Evolutionary conservation across 208 protist species (phyloP).

Genomic region (Porcisia deanei): DNA sequence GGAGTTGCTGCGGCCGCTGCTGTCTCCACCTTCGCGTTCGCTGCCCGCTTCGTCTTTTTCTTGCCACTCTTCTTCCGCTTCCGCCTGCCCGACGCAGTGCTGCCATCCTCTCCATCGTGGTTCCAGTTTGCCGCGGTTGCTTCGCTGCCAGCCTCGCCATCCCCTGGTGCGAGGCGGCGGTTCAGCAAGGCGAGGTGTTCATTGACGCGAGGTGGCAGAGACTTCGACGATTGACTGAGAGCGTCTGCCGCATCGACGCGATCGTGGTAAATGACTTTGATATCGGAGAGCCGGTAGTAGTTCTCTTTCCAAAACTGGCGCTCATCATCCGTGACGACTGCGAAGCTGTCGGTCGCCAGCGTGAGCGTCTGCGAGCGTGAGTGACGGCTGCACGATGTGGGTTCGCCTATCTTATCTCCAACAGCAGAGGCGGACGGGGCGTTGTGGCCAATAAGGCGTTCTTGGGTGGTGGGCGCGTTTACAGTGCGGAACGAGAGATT

Average conservation of each 20-base stretch:
- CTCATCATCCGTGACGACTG: slow-evolving; percentile 63
- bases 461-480: slow-evolving; percentile 1
- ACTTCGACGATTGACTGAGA: slow-evolving; percentile 19
- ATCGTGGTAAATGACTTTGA: slow-evolving; percentile 72
- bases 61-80: slow-evolving; percentile 22
- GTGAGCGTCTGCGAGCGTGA: slow-evolving; percentile 20
- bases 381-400: background rate
- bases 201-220: slow-evolving; percentile 38
- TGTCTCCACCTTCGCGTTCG: slow-evolving; percentile 20
- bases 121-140: background rate
- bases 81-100: slow-evolving; percentile 7
- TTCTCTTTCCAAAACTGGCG: slow-evolving; percentile 80
- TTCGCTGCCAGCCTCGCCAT: slow-evolving; percentile 10
- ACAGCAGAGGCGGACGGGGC: slow-evolving; percentile 3
- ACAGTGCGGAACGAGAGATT: slow-evolving; percentile 33
- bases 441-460: slow-evolving; percentile 20
- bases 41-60: slow-evolving; percentile 15
- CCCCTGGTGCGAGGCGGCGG: slow-evolving; percentile 24
- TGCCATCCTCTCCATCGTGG: slow-evolving; percentile 1
- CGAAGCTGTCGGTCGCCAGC: slow-evolving; percentile 19
- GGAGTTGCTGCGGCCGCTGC: slow-evolving; percentile 7
- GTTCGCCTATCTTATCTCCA: background rate
- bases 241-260: slow-evolving; percentile 64
- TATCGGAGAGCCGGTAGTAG: slow-evolving; percentile 70
- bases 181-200: slow-evolving; percentile 46